Base-by-base conservation (phyloP, 345 rosid species). In the Euphorbia peplus region DNA sequence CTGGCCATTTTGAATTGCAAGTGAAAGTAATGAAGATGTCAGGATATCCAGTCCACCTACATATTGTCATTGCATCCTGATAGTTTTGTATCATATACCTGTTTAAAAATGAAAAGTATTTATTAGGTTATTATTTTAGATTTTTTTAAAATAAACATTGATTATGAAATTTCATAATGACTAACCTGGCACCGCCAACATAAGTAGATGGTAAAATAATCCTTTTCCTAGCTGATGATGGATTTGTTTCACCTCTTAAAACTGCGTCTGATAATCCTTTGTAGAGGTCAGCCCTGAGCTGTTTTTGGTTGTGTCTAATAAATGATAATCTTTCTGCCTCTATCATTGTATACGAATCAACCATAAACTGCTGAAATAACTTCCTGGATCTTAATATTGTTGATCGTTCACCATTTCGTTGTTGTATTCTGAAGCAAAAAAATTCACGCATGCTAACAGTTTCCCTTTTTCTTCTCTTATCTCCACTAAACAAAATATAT, bases 31-130 rank as follows among this genome's bases (percentile, higher is more conserved):
- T 21, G 7, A 73, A 73, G 0, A 68, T 22, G 8, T 74, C 51
- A 5, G 69, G 69, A 26, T 68, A 67, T 0, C 68, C 56, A 2
- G 15, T 67, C 57, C 63, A 52, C 4, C 64, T 22, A 29, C 60
- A 74, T 10, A 74, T 68, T 1, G 69, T 58, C 77, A 60, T 73
- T 21, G 68, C 77, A 54, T 73, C 64, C 53, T 67, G 76, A 24
- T 67, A 73, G 25, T 73, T 60, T 39, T 73, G 68, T 0, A 50
- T 21, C 5, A 4, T 24, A 28, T 59, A 68, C n/a, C n/a, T n/a
- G n/a, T n/a, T n/a, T n/a, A n/a, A n/a, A n/a, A n/a, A n/a, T n/a
- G n/a, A n/a, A n/a, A n/a, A n/a, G n/a, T n/a, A n/a, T n/a, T n/a
- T n/a, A n/a, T n/a, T n/a, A n/a, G n/a, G n/a, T n/a, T n/a, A n/a